Evolutionary conservation across 495 filamentous ascomycete genomes (phyloP).

Genomic region (Penicillium longicatenatum): DNA sequence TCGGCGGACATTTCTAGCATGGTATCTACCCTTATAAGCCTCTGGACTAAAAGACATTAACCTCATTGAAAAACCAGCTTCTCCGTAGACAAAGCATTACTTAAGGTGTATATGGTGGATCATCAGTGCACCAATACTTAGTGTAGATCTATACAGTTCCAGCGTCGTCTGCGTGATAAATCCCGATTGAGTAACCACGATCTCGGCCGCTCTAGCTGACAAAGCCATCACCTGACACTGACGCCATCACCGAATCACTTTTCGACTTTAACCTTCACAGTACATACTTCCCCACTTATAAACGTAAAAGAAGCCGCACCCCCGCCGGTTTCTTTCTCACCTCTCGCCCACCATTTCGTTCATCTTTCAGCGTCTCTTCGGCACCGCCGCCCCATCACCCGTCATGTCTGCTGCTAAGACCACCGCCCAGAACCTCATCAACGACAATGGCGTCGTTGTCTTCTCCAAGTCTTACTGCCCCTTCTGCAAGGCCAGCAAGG

Average conservation of each 20-base stretch:
- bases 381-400: slow-evolving; percentile 55
- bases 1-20: slow-evolving; percentile 18
- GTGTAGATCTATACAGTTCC: not conserved
- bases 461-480: slow-evolving; percentile 98
- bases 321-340: slow-evolving; percentile 14
- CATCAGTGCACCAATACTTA: not conserved
- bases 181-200: not conserved
- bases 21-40: slow-evolving; percentile 14
- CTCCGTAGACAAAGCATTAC: not conserved
- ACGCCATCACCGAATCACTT: slow-evolving; percentile 19
- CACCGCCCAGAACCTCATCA: slow-evolving; percentile 84
- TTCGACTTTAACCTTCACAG: not conserved
- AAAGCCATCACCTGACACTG: slow-evolving; percentile 33
- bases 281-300: slow-evolving; percentile 8
- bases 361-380: slow-evolving; percentile 78
- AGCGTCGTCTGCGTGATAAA: too few species aligned
- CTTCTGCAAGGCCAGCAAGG: slow-evolving; percentile 85
- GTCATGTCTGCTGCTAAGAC: slow-evolving; percentile 83
- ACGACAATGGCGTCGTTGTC: slow-evolving; percentile 90
- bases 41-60: slow-evolving; percentile 3
- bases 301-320: slow-evolving; percentile 16
- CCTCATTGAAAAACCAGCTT: not conserved
- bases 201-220: slow-evolving; percentile 9
- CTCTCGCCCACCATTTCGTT: slow-evolving; percentile 65
- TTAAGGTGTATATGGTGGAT: not conserved